Conservation (phyloP, 2,329 filamentous ascomycete genomes). For the Cercospora zeina region DNA sequence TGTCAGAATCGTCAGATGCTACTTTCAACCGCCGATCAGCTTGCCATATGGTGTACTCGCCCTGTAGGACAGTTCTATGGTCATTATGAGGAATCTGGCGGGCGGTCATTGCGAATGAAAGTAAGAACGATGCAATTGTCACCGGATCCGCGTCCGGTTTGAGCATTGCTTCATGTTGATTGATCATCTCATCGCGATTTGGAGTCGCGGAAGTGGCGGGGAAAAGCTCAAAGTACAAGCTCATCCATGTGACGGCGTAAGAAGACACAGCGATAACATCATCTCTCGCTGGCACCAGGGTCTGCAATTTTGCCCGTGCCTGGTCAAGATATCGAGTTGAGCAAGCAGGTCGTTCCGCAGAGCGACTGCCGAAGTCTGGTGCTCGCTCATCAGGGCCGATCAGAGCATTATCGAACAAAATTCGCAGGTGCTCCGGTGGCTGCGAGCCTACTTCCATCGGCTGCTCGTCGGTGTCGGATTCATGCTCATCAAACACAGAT, state of each 20-base stretch:
- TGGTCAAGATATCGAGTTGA: constrained; percentile 25
- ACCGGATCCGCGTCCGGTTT: constrained; percentile 31
- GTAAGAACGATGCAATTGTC: constrained; percentile 35
- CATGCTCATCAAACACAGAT: constrained; percentile 6
- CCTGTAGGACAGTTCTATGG: constrained; percentile 5
- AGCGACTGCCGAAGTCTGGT: constrained; percentile 7
- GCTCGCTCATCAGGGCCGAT: constrained; percentile 27
- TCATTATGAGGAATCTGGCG: constrained; percentile 31
- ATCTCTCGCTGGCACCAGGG: constrained; percentile 33
- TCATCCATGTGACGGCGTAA: constrained; percentile 36
- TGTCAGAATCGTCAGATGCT: background rate
- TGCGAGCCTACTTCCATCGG: background rate
- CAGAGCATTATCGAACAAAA: constrained; percentile 39
- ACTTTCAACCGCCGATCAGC: background rate
- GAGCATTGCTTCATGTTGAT: constrained; percentile 33
- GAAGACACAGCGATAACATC: constrained; percentile 31
- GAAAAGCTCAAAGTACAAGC: constrained; percentile 33
- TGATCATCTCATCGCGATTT: constrained; percentile 32
- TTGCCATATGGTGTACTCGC: background rate
- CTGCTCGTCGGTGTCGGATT: constrained; percentile 14
- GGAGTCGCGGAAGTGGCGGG: constrained; percentile 28
- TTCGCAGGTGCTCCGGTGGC: constrained; percentile 35
- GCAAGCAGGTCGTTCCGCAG: constrained; percentile 5
- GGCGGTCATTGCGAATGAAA: constrained; percentile 37
- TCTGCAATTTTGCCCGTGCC: constrained; percentile 29